Evolutionary conservation across 305 asterid species (phyloP), one percentile per base, ranked within the genome.

Genomic region (Caryopteris hybrid): DNA sequence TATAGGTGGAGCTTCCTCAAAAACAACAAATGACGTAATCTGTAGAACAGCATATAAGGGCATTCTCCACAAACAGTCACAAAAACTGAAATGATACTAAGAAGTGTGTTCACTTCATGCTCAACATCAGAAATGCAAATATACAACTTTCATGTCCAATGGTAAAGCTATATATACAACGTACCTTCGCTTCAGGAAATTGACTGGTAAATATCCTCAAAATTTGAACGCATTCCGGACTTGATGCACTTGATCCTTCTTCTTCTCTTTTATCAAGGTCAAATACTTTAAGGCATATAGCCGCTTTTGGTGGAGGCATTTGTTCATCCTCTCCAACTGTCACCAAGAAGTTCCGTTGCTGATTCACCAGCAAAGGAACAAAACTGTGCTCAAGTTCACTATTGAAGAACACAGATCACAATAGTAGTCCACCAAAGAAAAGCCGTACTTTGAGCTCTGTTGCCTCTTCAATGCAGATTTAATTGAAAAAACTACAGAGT

Each of bases 321-420:
- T 87, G 91, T 72, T 94, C 96, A 72, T 94, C 99, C 81, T 89
- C 96, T 51, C 99, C 99, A 51, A 91, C 96, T 0, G 99, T 87
- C 65, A 94, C 84, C 69, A 94, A 76, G 80, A 74, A 83, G 77
- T 94, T 94, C 68, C 97, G 74, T 94, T 91, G 97, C 98, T 94
- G 85, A 80, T 84, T 75, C 47, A 73, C 58, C 63, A 57, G 64
- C 47, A 69, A 56, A 64, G 8, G 16, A 68, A 71, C 50, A 67
- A 34, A 69, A 51, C 25, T 52, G 25, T 47, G 36, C 58, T 47
- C 34, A 22, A 36, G 60, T 38, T 18, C 25, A 53, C 39, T 16
- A 22, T 14, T 21, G 12, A 39, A 45, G 48, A 9, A 58, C 64
- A 72, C 56, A 17, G 12, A 70, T 14, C 17, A 56, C 46, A 36